Base-by-base conservation (phyloP, 805 yeast genomes). In the Komagataella pseudopastoris region DNA sequence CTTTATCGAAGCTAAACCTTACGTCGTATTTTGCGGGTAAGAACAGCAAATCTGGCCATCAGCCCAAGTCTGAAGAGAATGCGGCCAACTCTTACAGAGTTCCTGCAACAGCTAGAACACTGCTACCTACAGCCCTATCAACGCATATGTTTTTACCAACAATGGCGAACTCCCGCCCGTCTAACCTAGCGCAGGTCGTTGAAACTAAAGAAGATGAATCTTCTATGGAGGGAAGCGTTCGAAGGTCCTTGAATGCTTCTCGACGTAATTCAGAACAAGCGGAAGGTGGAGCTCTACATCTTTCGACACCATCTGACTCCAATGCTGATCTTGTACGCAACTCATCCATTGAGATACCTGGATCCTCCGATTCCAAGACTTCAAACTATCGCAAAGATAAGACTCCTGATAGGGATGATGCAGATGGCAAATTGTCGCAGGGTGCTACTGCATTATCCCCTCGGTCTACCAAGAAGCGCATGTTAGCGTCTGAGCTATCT, bases 121-220 rank as follows among this genome's bases (percentile, higher is more conserved):
- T 78, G 17, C 63, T 78, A 43, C 83, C 83, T n/a, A 77, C 81
- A 3, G 83, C 83, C 0, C 61, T 78, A 43, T 70, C 81, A 4
- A 78, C 83, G 1, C 83, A 78, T 59, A 78, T 78, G 81, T 78
- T 78, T 59, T 57, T 77, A 45, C 82, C 83, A 3, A 78, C 79
- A 30, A 69, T 58, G 52, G 57, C 56, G 30, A 46, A 61, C 49
- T 72, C 55, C 63, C 39, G 39, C 39, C 39, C 39, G 10, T 30
- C 39, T 30, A 30, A 12, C 14, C 14, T 30, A 14, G 39, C 39
- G 5, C 39, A 30, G 39, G 39, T 30, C 5, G 39, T 30, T 30
- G 39, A 30, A 10, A 14, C 39, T 30, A 30, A 30, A 30, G 39
- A 30, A 30, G 39, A 30, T 10, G 39, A 30, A 4, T 30, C 39